phyloP scores from a whole-genome alignment of 2,329 filamentous ascomycete species.

The Nemania bipapillata region DNA sequence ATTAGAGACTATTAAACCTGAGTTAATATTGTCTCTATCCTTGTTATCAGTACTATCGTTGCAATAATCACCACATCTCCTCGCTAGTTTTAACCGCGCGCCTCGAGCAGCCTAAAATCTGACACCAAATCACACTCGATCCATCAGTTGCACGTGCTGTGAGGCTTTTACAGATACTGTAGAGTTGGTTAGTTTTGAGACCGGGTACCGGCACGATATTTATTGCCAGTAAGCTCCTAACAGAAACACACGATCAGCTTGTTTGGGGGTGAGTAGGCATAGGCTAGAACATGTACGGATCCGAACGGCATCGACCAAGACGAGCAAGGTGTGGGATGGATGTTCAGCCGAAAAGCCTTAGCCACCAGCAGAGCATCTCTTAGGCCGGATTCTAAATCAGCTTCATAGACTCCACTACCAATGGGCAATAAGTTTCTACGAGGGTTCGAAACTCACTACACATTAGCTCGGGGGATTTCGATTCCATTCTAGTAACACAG shows the following conservation, averaged over 20 bases:
- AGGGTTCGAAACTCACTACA: constrained; percentile 68
- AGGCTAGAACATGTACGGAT: constrained; percentile 64
- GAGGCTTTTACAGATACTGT: constrained; percentile 45
- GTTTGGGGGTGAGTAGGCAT: constrained; percentile 63
- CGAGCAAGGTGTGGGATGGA: constrained; percentile 56
- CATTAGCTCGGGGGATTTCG: constrained; percentile 51
- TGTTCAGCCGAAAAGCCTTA: constrained; percentile 68
- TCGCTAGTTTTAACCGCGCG: constrained; percentile 59
- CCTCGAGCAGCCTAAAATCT: constrained; percentile 63
- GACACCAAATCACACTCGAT: constrained; percentile 67
- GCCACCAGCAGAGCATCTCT: constrained; percentile 63
- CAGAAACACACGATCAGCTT: constrained; percentile 49
- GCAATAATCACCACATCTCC: constrained; percentile 47
- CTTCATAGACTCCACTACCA: constrained; percentile 65
- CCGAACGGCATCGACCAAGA: constrained; percentile 62
- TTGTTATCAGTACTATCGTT: constrained; percentile 34
- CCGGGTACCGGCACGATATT: too few species aligned
- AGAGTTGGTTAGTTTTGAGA: constrained; percentile 51
- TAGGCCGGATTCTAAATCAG: constrained; percentile 71
- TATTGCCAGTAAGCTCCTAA: too few species aligned
- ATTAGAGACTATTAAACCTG: constrained; percentile 42
- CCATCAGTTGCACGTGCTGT: constrained; percentile 56
- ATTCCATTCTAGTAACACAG: constrained; percentile 63
- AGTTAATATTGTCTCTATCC: constrained; percentile 31
- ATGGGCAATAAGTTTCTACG: constrained; percentile 60